Evolutionary conservation across 1,139 yeast species (phyloP).

Genomic region (Yamadazyma diddensiae): DNA sequence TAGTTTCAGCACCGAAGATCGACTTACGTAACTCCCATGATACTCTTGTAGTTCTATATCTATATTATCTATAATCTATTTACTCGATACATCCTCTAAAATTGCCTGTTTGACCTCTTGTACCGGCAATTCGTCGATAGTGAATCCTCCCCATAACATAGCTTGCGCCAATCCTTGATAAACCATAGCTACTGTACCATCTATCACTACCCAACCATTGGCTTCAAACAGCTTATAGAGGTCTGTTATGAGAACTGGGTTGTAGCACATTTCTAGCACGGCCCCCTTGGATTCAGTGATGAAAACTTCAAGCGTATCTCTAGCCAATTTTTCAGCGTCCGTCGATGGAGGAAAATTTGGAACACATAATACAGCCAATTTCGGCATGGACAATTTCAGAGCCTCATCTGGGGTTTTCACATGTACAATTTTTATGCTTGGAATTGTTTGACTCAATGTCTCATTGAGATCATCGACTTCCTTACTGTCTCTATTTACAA

Average conservation of each 20-base stretch:
- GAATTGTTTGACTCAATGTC: constrained; percentile 18
- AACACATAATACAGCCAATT: constrained; percentile 23
- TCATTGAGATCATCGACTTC: constrained; percentile 21
- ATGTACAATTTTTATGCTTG: constrained; percentile 20
- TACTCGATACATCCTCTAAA: neutral
- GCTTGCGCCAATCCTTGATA: constrained; percentile 30
- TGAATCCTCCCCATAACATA: constrained; percentile 26
- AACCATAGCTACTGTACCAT: constrained; percentile 27
- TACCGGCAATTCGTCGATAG: constrained; percentile 30
- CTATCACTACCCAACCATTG: constrained; percentile 24
- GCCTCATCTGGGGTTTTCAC: constrained; percentile 22
- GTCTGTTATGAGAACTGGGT: constrained; percentile 22
- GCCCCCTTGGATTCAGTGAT: constrained; percentile 20
- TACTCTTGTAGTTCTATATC: neutral
- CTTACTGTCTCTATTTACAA: constrained; percentile 22
- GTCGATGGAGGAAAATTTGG: constrained; percentile 25
- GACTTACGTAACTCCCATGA: too few relatives aligned
- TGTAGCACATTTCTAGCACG: constrained; percentile 32
- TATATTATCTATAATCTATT: neutral
- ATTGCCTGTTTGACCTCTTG: constrained; percentile 7
- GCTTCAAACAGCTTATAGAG: constrained; percentile 21
- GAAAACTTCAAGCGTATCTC: constrained; percentile 23
- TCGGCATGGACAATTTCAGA: constrained; percentile 13
- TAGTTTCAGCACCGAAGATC: too few relatives aligned
- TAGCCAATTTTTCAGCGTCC: constrained; percentile 20